Evolutionary conservation across 148 eudicot species (phyloP), one percentile per base, ranked within the genome.

Genomic region (Gaultheria prostrata): DNA sequence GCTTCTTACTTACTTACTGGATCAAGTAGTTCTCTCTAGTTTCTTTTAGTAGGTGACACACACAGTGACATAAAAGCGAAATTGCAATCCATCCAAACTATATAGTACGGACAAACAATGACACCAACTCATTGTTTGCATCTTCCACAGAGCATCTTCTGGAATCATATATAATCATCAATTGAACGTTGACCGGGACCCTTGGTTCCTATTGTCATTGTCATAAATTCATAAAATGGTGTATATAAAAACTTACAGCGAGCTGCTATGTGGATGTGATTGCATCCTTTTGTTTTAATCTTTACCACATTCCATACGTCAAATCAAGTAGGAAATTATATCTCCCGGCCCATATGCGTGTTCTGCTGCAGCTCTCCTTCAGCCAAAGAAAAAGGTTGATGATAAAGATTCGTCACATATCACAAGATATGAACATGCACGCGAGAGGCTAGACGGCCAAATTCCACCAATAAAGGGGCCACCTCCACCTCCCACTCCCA

Each of bases 271-370:
- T 46, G 61, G 11, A 45, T 33, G 70, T 54, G 71, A 67, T 57
- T 70, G 82, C 72, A 67, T 59, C 67, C 2, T n/a, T 53, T 59
- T 59, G n/a, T 59, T 59, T n/a, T 59, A 53, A 17, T 59, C 26
- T 59, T 59, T 21, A 20, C n/a, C 67, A 20, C n/a, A 8, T 59
- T 11, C n/a, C 26, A 21, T 59, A 12, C 10, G 17, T 53, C 7
- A 46, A 46, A 46, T 5, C 49, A 13, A 53, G 56, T 53, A 14
- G 56, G 15, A 53, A 14, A 53, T 53, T 3, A 53, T 15, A 53
- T 53, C 56, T 2, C 56, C 56, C 20, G 6, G 56, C 56, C 56
- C 0, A 6, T 57, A 6, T 57, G 11, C 24, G 33, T 65, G 71
- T 65, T 65, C 33, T 10, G 3, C 33, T 10, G 3, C 71, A 3